phyloP scores from a whole-genome alignment of 2,329 filamentous ascomycete species.

The Chalaropsis thielavioides region DNA sequence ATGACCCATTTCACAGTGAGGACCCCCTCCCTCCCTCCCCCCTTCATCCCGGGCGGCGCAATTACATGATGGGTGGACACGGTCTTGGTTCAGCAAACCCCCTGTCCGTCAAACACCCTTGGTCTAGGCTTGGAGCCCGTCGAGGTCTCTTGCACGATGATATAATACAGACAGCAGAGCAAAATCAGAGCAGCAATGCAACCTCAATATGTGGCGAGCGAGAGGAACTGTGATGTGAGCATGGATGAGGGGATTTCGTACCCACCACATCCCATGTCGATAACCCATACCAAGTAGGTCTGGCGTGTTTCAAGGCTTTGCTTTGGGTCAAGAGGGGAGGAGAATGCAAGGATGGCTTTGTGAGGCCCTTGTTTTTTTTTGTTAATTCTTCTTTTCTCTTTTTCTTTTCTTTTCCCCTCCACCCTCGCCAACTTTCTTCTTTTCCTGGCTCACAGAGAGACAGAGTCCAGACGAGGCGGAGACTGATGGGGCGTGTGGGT shows the following conservation, averaged over 20 bases:
- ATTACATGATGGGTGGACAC: background rate
- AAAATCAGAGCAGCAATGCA: background rate
- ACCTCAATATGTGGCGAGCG: background rate
- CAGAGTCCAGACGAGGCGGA: background rate
- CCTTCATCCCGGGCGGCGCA: background rate
- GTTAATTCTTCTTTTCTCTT: background rate
- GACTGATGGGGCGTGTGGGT: background rate
- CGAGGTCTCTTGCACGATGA: too few species aligned
- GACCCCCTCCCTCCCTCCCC: too few species aligned
- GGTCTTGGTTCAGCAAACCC: too few species aligned
- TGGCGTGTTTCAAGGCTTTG: slow-evolving; percentile 5
- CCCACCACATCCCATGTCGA: background rate
- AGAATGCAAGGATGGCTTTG: background rate
- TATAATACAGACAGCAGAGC: background rate
- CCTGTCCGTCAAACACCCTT: too few species aligned
- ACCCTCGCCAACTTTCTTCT: too few species aligned
- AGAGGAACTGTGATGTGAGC: slow-evolving; percentile 2
- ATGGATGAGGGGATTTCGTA: background rate
- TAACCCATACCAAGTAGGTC: background rate
- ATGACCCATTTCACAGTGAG: background rate
- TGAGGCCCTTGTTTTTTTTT: background rate
- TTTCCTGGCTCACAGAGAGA: background rate
- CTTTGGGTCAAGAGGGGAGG: background rate
- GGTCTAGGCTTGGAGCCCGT: too few species aligned
- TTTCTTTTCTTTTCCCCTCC: too few species aligned